Conservation (phyloP, 345 rosid species). For the Populus pruinosa region DNA sequence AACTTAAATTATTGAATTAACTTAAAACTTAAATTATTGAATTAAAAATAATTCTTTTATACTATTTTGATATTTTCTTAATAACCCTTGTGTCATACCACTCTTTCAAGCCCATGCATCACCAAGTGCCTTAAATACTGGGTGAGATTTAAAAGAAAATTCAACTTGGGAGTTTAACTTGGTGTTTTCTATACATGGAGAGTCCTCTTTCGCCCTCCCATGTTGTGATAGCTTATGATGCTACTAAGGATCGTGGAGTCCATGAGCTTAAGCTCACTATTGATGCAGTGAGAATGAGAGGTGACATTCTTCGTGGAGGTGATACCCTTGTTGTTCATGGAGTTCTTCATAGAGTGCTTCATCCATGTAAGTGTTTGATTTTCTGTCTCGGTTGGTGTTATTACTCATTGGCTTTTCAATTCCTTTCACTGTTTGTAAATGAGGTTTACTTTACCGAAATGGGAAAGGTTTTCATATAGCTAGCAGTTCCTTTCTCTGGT, state of each 20-base stretch:
- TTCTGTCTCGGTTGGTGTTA: background rate
- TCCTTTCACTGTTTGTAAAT: no score
- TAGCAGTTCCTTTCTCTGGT: background rate
- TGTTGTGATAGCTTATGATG: conserved; percentile 53
- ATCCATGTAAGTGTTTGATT: conserved; percentile 46
- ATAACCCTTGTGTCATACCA: no score
- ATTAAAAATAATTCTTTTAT: no score
- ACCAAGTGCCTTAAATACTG: background rate
- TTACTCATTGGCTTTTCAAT: background rate
- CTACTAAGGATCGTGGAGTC: conserved; percentile 44
- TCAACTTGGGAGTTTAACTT: background rate
- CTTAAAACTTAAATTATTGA: no score
- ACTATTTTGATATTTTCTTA: no score
- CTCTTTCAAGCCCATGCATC: background rate
- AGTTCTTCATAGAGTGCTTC: conserved; percentile 45
- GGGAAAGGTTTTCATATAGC: background rate
- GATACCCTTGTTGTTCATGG: conserved; percentile 51
- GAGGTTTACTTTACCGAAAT: background rate
- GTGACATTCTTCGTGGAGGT: conserved; percentile 50
- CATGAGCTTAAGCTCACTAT: conserved; percentile 39
- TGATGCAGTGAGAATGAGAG: conserved; percentile 24
- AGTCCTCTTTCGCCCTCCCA: conserved; percentile 29
- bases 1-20: no score
- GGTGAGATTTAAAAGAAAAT: background rate
- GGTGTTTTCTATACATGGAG: conserved; percentile 23